Evolutionary conservation across 2,329 filamentous ascomycete genomes (phyloP).

Genomic region (Furcasterigmium furcatum): DNA sequence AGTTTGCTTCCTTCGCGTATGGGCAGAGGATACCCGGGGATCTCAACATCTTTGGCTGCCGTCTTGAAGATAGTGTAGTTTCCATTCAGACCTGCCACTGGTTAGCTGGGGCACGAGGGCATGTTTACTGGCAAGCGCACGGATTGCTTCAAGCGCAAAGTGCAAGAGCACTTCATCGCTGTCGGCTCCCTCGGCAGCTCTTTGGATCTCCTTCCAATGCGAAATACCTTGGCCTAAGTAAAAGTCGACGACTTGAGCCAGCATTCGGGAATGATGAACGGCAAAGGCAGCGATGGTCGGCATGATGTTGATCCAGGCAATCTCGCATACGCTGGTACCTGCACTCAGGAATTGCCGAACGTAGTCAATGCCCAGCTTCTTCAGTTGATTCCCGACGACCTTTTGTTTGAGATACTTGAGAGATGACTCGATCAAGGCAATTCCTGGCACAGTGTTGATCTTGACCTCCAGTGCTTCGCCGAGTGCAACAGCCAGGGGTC

Average conservation of each 20-base stretch:
- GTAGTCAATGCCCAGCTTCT: background rate
- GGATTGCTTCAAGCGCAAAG: background rate
- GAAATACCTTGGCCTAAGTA: background rate
- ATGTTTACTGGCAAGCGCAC: background rate
- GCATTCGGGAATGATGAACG: slow-evolving; percentile 53
- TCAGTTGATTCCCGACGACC: background rate
- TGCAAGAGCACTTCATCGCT: background rate
- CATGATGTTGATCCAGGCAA: slow-evolving; percentile 45
- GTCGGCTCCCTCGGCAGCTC: background rate
- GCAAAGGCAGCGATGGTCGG: slow-evolving; percentile 54
- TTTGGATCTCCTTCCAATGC: background rate
- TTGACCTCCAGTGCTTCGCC: background rate
- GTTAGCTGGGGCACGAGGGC: background rate
- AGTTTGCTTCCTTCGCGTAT: background rate
- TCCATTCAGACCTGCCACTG: background rate
- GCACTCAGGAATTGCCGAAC: background rate
- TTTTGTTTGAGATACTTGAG: background rate
- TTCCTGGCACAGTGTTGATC: background rate
- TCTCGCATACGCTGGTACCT: slow-evolving; percentile 1
- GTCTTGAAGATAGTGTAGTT: slow-evolving; percentile 1
- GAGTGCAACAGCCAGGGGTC: background rate
- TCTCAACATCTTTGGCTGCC: background rate
- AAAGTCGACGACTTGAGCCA: background rate
- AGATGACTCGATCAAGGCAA: background rate
- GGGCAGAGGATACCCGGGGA: background rate